Base-by-base conservation (phyloP, 2,329 filamentous ascomycete species). In the Chaetoscypha palmicola region DNA sequence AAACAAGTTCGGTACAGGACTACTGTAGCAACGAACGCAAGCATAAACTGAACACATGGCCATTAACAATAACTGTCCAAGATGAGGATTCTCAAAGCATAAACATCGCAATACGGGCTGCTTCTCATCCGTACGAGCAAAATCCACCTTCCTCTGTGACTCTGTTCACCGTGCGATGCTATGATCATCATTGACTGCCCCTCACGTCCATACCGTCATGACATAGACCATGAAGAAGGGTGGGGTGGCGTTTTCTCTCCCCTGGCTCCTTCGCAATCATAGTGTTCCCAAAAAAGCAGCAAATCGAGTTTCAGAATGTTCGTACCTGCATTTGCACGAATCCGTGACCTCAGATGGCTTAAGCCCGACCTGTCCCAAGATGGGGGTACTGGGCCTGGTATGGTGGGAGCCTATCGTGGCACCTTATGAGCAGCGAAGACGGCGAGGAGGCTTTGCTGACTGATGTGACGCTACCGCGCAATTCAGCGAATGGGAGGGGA, bases 201-300 rank as follows among this genome's bases (percentile, higher is more conserved):
- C 16, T 26, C 23, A 26, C 17, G 9, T 17, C 10, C 14, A 39
- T 19, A 17, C 17, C n/a, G 32, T 16, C 32, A 34, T 34, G 32
- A 19, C n/a, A 34, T 4, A 16, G 22, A 19, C 22, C 8, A 26
- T 28, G 16, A 16, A n/a, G n/a, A n/a, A n/a, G n/a, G n/a, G n/a
- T 38, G 24, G 37, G 10, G 37, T 39, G 37, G 37, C 37, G 22
- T 19, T 30, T 39, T 24, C 19, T 19, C 8, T 39, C 37, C 23
- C 23, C 11, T 24, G 24, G 21, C 24, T 39, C 37, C 37, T 39
- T 39, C 37, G 37, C 37, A 39, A 39, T 28, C 37, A 39, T 4
- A 28, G n/a, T n/a, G n/a, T n/a, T n/a, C n/a, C n/a, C n/a, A n/a
- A n/a, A n/a, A n/a, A n/a, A n/a, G n/a, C n/a, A n/a, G n/a, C n/a